Base-by-base conservation (phyloP, 306 rosid genomes). In the Styphnolobium japonicum region DNA sequence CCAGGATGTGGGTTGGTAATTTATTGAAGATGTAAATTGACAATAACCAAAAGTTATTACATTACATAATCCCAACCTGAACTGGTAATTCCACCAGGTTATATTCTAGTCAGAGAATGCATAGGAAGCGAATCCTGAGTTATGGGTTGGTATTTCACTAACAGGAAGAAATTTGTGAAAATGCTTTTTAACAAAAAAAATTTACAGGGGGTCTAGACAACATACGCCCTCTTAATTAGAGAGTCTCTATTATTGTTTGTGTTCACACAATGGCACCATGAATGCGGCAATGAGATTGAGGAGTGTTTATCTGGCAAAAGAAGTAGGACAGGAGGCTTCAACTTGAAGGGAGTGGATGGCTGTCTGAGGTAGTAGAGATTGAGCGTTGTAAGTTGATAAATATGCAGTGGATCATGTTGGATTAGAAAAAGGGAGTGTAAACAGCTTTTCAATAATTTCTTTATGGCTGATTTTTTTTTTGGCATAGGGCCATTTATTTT, bases 281-380 rank as follows among this genome's bases (percentile, higher is more conserved):
- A 25, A 40, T 43, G 15, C 19, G 18, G 66, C 43, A 52, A 57
- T 16, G 23, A 10, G 51, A 56, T 42, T 60, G 60, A 48, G 34
- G 77, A 15, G 11, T 48, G 61, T 74, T 66, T 74, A 22, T n/a
- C 25, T 33, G 43, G 45, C 29, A 67, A 75, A 45, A 12, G 46
- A 52, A 53, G 61, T 53, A 60, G 42, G 68, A 64, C 55, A 42
- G 12, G 52, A 53, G 53, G 67, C 69, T 73, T 73, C 71, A 79
- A 22, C 45, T 37, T 62, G 31, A 49, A 62, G 25, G 49, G 36
- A 62, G 45, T 46, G 16, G 60, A 62, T 46, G 80, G 40, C 51
- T 76, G 56, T 31, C 51, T 52, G 67, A 36, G 55, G 52, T 56
- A 43, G 39, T 37, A 42, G 74, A 53, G 6, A 19, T 52, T 51